Conservation (phyloP, 176 grass and related monocot species). For the Bromus sterilis region DNA sequence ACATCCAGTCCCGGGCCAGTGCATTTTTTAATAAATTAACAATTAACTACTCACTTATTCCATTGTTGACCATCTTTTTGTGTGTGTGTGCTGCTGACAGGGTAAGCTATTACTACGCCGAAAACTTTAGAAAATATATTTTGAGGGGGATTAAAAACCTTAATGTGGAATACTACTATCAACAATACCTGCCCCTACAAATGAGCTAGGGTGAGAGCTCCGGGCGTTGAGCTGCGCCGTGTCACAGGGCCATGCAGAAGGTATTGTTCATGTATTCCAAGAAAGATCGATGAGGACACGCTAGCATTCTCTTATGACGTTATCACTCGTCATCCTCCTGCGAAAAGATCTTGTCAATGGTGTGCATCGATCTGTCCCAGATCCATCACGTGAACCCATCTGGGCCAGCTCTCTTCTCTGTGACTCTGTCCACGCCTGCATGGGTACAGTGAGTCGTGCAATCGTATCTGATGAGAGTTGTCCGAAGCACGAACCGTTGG, state of each 20-base stretch:
- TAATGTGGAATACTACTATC: too few species aligned
- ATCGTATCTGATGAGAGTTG: constrained; percentile 3
- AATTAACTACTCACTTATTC: too few species aligned
- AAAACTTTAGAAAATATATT: too few species aligned
- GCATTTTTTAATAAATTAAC: too few species aligned
- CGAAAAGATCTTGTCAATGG: constrained; percentile 10
- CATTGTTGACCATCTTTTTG: too few species aligned
- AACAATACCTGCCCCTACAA: too few species aligned
- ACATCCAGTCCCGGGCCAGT: too few species aligned
- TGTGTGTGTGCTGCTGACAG: too few species aligned
- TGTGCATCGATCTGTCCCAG: neutral
- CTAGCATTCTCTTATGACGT: constrained; percentile 25
- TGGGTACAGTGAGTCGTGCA: neutral
- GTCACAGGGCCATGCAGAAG: constrained; percentile 20
- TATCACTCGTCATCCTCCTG: constrained; percentile 12
- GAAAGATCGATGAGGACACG: constrained; percentile 27
- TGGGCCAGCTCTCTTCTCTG: neutral
- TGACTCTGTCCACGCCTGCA: neutral
- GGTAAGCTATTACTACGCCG: too few species aligned
- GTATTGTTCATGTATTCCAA: constrained; percentile 38
- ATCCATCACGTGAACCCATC: constrained; percentile 27
- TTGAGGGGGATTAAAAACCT: too few species aligned
- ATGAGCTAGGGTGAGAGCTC: neutral
- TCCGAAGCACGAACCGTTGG: neutral
- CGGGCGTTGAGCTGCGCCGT: neutral